Evolutionary conservation across 2,329 filamentous ascomycete species (phyloP).

Genomic region (Reticulascus tulasneorum): DNA sequence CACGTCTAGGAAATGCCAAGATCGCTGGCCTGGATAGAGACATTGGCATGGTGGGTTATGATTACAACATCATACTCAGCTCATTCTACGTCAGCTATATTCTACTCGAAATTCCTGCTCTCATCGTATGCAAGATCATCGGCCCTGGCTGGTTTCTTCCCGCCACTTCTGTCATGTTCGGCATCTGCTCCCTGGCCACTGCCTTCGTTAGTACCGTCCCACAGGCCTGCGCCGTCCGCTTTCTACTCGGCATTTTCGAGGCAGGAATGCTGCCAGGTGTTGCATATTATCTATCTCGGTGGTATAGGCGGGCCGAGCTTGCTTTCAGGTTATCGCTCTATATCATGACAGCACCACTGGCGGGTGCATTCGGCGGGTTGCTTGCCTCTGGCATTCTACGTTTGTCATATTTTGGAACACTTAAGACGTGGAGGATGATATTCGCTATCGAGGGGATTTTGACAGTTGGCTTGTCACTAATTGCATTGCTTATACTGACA

Average conservation of each 20-base stretch:
- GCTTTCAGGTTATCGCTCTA: conserved; percentile 41
- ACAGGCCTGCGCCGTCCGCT: conserved; percentile 28
- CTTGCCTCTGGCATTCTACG: conserved; percentile 50
- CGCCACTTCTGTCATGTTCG: conserved; percentile 34
- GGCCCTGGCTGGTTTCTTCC: conserved; percentile 34
- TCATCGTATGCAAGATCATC: conserved; percentile 39
- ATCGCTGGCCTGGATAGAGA: conserved; percentile 40
- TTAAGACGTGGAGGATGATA: conserved; percentile 64
- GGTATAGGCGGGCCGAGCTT: conserved; percentile 45
- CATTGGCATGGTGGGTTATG: conserved; percentile 34
- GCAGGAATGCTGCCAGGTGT: conserved; percentile 31
- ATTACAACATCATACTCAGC: conserved; percentile 40
- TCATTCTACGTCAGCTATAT: conserved; percentile 31
- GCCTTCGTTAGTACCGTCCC: conserved; percentile 30
- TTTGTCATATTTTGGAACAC: conserved; percentile 50
- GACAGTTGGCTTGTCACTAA: conserved; percentile 45
- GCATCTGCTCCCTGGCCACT: conserved; percentile 33
- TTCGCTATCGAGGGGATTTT: conserved; percentile 69
- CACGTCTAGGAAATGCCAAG: conserved; percentile 32
- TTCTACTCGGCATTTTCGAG: conserved; percentile 36
- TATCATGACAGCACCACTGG: conserved; percentile 37
- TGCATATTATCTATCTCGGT: conserved; percentile 43
- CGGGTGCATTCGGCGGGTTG: conserved; percentile 40
- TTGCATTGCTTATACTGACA: conserved; percentile 61
- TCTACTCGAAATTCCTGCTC: conserved; percentile 40